A percentile compares a stretch with the other conserved stretches of the same genome.
Conservation (phyloP, 1,284 basidiomycete genomes). For the Pseudomicrostroma phylloplanum region DNA sequence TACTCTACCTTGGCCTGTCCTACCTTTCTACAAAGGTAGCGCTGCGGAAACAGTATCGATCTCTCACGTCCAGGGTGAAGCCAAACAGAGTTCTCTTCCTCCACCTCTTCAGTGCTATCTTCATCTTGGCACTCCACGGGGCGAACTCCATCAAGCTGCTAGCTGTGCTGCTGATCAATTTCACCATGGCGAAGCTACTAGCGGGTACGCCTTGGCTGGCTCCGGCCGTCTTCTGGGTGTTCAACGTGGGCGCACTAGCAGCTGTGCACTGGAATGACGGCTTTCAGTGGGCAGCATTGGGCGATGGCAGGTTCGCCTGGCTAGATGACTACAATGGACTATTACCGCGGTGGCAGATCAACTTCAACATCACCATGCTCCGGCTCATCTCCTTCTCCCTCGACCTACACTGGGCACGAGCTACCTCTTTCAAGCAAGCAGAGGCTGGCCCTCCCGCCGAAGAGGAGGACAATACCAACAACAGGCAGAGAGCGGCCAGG, state of each 20-base stretch:
- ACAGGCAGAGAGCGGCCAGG: neutral
- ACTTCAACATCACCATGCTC: slow-evolving; percentile 95
- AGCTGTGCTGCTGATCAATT: slow-evolving; percentile 67
- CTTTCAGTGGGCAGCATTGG: slow-evolving; percentile 63
- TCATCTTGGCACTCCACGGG: slow-evolving; percentile 78
- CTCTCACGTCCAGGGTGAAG: neutral
- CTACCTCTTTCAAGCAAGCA: neutral
- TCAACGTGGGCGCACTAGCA: slow-evolving; percentile 71
- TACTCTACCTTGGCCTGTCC: slow-evolving; percentile 40
- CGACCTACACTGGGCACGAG: slow-evolving; percentile 72
- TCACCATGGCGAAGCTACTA: slow-evolving; percentile 54
- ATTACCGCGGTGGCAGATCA: slow-evolving; percentile 85
- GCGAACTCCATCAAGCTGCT: slow-evolving; percentile 74
- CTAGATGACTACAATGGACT: slow-evolving; percentile 66
- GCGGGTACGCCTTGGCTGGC: slow-evolving; percentile 51
- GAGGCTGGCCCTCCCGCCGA: neutral
- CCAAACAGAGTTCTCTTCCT: slow-evolving; percentile 50
- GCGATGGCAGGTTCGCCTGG: slow-evolving; percentile 58
- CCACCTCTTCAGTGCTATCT: slow-evolving; percentile 59
- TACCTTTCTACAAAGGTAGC: slow-evolving; percentile 4
- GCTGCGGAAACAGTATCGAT: slow-evolving; percentile 21
- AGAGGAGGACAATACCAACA: neutral
- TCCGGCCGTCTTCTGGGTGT: slow-evolving; percentile 63
- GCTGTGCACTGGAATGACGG: slow-evolving; percentile 72
- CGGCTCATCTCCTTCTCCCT: slow-evolving; percentile 85